A percentile compares a stretch with the other conserved stretches of the same genome.
These are phyloP conservation scores for Withania somnifera DNA, from an alignment of 305 asterid genomes.

Conservation along the genomic window DNA sequence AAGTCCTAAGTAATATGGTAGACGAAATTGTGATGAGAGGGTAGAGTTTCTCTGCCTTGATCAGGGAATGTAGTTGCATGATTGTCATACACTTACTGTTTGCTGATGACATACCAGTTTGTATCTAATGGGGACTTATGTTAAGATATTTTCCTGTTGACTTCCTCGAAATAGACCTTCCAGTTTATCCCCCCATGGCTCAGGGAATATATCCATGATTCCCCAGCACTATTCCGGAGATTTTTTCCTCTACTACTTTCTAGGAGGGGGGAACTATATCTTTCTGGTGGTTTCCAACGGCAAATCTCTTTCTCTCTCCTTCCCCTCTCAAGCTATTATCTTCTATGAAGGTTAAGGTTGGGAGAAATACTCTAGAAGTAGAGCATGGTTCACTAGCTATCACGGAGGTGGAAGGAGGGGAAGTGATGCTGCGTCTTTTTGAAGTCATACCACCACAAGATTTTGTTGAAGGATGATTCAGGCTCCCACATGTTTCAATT, in stretches of 20 bases:
- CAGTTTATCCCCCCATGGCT: no score
- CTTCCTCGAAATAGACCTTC: neutral
- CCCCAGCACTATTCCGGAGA: no score
- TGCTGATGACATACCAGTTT: neutral
- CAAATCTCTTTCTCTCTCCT: no score
- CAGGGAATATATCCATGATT: no score
- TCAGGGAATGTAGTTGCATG: neutral
- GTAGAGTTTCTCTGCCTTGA: neutral
- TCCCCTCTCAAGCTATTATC: no score
- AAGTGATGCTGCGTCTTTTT: neutral
- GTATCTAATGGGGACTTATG: neutral
- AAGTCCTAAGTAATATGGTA: neutral
- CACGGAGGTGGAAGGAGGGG: neutral
- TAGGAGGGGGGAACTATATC: no score
- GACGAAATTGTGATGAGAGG: neutral
- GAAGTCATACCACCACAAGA: neutral
- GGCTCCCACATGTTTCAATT: neutral
- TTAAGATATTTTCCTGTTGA: neutral
- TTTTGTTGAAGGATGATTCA: neutral
- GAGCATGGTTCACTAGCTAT: neutral
- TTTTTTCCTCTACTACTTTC: no score
- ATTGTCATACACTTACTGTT: neutral
- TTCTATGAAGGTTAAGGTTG: no score
- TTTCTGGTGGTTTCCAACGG: no score
- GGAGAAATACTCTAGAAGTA: neutral